A percentile compares a stretch with the other conserved stretches of the same genome.
phyloP scores from a whole-genome alignment of 768 basidiomycete genomes.

The Mycena capillaripes region DNA sequence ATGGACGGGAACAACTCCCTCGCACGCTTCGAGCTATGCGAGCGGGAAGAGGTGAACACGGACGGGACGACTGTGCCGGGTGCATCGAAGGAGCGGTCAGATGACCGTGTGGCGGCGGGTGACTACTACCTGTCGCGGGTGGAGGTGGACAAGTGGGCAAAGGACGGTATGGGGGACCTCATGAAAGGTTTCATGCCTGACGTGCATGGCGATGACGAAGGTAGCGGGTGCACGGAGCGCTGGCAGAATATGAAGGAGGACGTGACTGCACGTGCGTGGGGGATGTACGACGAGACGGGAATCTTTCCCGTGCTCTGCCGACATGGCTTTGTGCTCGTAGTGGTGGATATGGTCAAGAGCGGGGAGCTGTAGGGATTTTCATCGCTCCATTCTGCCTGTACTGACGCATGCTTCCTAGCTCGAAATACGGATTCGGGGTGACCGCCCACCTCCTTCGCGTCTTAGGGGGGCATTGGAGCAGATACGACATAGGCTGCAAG shows the following conservation, averaged over 20 bases:
- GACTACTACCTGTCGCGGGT: background rate
- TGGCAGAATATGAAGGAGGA: conserved; percentile 4
- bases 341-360: no score
- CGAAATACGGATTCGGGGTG: no score
- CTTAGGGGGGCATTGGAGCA: no score
- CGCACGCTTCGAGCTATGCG: conserved; percentile 38
- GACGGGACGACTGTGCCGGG: background rate
- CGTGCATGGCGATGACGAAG: background rate
- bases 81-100: background rate
- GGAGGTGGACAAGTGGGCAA: background rate
- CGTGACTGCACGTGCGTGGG: background rate
- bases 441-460: no score
- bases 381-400: no score
- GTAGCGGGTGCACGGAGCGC: background rate
- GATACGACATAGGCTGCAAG: no score
- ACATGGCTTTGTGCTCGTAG: no score
- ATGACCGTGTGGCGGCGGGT: background rate
- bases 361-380: no score
- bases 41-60: conserved; percentile 15
- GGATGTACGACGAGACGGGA: background rate
- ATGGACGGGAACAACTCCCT: background rate
- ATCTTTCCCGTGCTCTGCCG: no score
- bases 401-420: no score
- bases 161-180: background rate
- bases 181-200: background rate